Evolutionary conservation across 169 alveolate species (phyloP), one percentile per base, ranked within the genome.

Genomic region (Cryptosporidium muris): DNA sequence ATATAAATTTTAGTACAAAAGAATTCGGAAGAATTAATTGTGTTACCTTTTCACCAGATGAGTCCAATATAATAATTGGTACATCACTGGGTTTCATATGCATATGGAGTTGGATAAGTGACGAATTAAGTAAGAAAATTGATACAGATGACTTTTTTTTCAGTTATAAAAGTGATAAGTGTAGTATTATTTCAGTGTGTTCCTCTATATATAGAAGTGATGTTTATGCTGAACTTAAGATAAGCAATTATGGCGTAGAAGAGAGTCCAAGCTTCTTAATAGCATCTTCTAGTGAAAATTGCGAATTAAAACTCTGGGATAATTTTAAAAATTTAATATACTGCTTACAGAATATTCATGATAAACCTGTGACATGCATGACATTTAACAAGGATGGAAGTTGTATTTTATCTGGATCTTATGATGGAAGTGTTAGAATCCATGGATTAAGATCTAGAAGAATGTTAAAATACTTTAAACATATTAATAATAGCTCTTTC

Each of bases 381-480:
- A 45, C 51, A 3, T 58, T 74, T 54, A 74, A 74, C 40, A 58
- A 49, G 7, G 85, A 74, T 36, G 85, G 65, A 2, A 58, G 74
- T 25, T 74, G 85, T 48, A 56, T 74, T 5, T 60, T 74, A 45
- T 74, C 85, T 7, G 37, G 65, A 3, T 74, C 68, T 9, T 47
- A 25, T 58, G 85, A 74, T 25, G 85, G 85, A 0, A 25, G 37
- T 9, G 37, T 74, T 16, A 74, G 60, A 62, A 74, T 74, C 37
- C 85, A 74, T 74, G 85, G 85, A 12, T 74, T 74, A 25, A 74
- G 60, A 38, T 74, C 85, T 2, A 51, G 16, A 47, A 58, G 68
- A 42, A 60, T 63, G 43, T 58, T 74, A 4, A 74, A 74, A 25
- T 74, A 58, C 47, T 74, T 74, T 58, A 43, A 66, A 42, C 43